Conservation (phyloP, 805 yeast species). For the Candida orba region DNA sequence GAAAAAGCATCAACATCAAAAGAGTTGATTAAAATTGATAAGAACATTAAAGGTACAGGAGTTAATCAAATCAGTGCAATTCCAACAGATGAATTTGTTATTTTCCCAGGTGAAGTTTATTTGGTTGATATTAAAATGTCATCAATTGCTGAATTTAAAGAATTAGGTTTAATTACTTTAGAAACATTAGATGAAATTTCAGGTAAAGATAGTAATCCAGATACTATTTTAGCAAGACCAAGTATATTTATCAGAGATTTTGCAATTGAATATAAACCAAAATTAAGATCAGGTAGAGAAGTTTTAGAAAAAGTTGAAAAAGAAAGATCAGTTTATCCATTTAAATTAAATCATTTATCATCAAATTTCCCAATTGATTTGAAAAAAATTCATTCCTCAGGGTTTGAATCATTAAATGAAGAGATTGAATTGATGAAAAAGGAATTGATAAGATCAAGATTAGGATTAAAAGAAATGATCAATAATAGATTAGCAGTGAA, state of each 20-base stretch:
- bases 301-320: conserved; percentile 66
- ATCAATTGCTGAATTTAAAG: conserved; percentile 45
- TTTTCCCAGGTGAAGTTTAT: conserved; percentile 80
- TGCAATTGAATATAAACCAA: conserved; percentile 72
- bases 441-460: conserved; percentile 54
- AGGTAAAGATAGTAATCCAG: conserved; percentile 52
- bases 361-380: conserved; percentile 51
- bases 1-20: conserved; percentile 32
- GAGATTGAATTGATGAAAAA: conserved; percentile 38
- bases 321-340: conserved; percentile 80
- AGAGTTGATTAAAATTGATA: conserved; percentile 35
- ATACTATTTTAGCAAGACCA: conserved; percentile 50
- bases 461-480: conserved; percentile 73
- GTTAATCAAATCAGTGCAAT: conserved; percentile 47
- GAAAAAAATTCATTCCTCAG: conserved; percentile 24
- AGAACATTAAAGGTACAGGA: conserved; percentile 28
- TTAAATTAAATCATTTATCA: conserved; percentile 72
- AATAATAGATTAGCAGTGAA: conserved; percentile 75
- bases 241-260: conserved; percentile 80
- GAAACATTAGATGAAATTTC: conserved; percentile 58
- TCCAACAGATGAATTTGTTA: conserved; percentile 69
- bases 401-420: conserved; percentile 23
- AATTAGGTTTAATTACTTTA: conserved; percentile 61
- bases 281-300: conserved; percentile 65
- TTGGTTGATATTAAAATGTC: conserved; percentile 77